Conservation (phyloP, 441 rosid genomes). For the Lepidium campestre region DNA sequence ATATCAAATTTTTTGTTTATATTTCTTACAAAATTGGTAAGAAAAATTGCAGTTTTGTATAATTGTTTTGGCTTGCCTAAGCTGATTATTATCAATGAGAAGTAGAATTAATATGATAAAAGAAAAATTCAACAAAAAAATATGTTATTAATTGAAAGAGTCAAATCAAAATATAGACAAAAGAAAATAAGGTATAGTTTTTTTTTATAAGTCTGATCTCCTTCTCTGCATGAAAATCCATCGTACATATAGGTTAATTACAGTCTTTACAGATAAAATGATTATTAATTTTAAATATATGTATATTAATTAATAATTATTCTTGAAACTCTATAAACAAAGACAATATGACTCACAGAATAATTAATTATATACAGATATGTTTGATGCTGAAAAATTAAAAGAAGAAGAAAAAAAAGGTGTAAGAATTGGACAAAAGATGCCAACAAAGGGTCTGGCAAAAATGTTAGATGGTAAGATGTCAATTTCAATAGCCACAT, state of each 20-base stretch:
- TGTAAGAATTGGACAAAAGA: conserved; percentile 23
- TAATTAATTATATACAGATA: not conserved
- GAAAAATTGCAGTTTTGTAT: not conserved
- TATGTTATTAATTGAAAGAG: not conserved
- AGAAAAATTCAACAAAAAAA: too few species aligned
- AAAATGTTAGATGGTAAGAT: conserved; percentile 28
- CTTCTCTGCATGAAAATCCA: too few species aligned
- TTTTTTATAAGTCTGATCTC: too few species aligned
- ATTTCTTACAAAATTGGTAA: too few species aligned
- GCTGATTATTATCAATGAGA: not conserved
- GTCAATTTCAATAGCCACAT: conserved; percentile 27
- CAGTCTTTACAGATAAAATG: too few species aligned
- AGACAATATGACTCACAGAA: not conserved
- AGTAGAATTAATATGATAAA: not conserved
- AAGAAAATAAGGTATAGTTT: not conserved
- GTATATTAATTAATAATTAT: not conserved
- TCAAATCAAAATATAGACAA: not conserved
- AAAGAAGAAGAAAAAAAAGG: conserved; percentile 8
- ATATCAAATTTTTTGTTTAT: not conserved
- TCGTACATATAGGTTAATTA: too few species aligned
- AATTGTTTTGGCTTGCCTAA: not conserved
- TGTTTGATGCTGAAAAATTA: not conserved
- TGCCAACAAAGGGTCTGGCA: conserved; percentile 22
- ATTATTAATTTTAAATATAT: not conserved
- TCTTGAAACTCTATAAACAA: not conserved